A percentile compares a stretch with the other conserved stretches of the same genome.
phyloP scores from a whole-genome alignment of 2,329 filamentous ascomycete species.

The Pseudogymnoascus sp. region DNA sequence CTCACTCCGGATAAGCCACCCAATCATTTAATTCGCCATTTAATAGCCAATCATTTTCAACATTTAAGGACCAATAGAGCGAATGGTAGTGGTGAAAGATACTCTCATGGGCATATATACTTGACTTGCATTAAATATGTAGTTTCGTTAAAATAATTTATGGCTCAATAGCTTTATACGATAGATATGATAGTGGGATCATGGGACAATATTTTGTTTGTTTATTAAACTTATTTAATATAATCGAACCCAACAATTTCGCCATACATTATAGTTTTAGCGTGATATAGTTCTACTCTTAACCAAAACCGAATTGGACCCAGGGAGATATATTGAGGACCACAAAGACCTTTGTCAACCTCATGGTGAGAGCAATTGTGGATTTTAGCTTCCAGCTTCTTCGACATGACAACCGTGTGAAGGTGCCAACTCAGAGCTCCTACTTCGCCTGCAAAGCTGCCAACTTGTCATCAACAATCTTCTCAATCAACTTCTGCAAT shows the following conservation, averaged over 20 bases:
- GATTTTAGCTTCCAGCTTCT: background rate
- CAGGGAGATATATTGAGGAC: background rate
- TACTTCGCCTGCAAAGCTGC: conserved; percentile 24
- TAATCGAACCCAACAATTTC: background rate
- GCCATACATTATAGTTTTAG: background rate
- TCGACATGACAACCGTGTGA: background rate
- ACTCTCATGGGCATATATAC: too few relatives aligned
- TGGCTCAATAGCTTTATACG: too few relatives aligned
- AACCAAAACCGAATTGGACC: background rate
- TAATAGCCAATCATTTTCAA: too few relatives aligned
- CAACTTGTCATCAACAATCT: conserved; percentile 66
- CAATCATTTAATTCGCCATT: too few relatives aligned
- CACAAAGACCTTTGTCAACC: background rate
- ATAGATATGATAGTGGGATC: background rate
- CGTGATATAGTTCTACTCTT: background rate
- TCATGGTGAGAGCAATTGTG: background rate
- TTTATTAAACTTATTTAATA: background rate
- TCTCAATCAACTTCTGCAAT: conserved; percentile 65
- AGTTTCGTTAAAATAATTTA: too few relatives aligned
- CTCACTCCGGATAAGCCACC: too few relatives aligned
- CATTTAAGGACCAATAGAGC: too few relatives aligned
- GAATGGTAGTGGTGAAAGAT: too few relatives aligned
- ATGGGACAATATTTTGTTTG: background rate
- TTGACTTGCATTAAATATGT: too few relatives aligned
- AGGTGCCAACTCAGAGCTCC: background rate